Evolutionary conservation across 495 filamentous ascomycete genomes (phyloP), one percentile per base, ranked within the genome.

Genomic region (Penicillium egyptiacum): DNA sequence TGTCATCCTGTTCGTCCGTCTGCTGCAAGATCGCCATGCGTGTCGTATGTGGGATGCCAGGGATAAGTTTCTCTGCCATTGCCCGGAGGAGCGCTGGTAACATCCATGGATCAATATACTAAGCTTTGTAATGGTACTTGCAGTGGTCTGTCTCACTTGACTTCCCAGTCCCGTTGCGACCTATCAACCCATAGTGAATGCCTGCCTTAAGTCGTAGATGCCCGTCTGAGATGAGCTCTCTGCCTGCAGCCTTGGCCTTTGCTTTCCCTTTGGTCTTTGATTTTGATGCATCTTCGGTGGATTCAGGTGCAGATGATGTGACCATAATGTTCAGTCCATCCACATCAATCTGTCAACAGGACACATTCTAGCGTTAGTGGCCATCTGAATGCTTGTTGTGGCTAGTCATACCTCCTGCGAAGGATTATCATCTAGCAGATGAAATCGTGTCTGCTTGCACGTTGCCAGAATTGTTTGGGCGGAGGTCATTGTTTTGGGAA

Each of bases 131-230:
- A 28, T 23, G 12, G 4, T 47, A 30, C n/a, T 19, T 17, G 8
- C 7, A 4, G 9, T 22, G 12, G 6, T 35, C 44, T 40, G 47
- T 46, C 83, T 71, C 64, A 89, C 86, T 94, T 17, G 86, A 89
- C 69, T 94, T 94, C 6, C 90, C 90, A 4, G 83, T 83, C 2
- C 90, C 90, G 75, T 94, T 94, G 22, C 88, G 76, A 0, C 89
- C 89, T 20, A 92, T 73, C 9, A 94, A 69, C 0, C 86, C 89
- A 75, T 92, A 92, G 47, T 86, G 80, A 25, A 83, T 72, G 0
- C 88, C 88, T 11, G 81, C 81, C 64, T 90, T 88, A 23, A 94
- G 73, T 37, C 83, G 82, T 30, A 92, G 70, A 47, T 85, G 83
- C 2, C 83, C 87, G 74, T 88, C 82, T 17, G 70, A 71, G 17